Percentiles rank a stretch among this genome's conserved stretches.
These are phyloP conservation scores for Exobasidium rhododendri DNA, from an alignment of 1,284 basidiomycete species.

Conservation along the genomic window DNA sequence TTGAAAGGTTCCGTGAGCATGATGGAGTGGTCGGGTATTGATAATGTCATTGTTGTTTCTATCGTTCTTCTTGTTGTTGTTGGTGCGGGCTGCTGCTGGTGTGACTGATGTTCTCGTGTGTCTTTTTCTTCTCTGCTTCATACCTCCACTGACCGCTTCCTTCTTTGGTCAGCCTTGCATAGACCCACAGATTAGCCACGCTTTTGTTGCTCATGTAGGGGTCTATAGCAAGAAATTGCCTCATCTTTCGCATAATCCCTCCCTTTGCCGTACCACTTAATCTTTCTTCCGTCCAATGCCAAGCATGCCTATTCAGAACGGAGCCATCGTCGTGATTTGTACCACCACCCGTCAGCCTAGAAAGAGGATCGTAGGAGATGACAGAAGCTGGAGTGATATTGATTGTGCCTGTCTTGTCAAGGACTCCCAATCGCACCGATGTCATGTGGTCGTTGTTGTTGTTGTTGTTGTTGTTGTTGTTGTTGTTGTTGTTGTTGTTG, in stretches of 20 bases:
- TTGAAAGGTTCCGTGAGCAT: too few relatives aligned
- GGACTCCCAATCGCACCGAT: neutral
- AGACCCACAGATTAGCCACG: neutral
- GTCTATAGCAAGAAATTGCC: neutral
- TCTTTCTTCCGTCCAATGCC: conserved; percentile 17
- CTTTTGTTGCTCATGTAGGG: neutral
- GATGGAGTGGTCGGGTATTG: too few relatives aligned
- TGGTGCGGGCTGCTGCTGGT: too few relatives aligned
- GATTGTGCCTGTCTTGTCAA: neutral
- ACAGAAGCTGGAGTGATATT: neutral
- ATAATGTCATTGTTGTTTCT: too few relatives aligned
- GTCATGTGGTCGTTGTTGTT: too few relatives aligned
- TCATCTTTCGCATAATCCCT: neutral
- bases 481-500: too few relatives aligned
- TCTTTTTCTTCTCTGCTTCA: neutral
- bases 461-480: neutral
- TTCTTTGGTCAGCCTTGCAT: neutral
- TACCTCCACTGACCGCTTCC: neutral
- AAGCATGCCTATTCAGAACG: conserved; percentile 14
- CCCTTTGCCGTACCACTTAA: conserved; percentile 2
- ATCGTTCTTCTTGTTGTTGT: too few relatives aligned
- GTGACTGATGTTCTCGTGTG: neutral
- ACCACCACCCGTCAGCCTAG: conserved; percentile 15
- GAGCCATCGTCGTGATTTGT: conserved; percentile 11
- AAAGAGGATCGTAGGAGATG: conserved; percentile 1